phyloP scores from a whole-genome alignment of 129 eudicot genomes.

The Pulicaria dysenterica region DNA sequence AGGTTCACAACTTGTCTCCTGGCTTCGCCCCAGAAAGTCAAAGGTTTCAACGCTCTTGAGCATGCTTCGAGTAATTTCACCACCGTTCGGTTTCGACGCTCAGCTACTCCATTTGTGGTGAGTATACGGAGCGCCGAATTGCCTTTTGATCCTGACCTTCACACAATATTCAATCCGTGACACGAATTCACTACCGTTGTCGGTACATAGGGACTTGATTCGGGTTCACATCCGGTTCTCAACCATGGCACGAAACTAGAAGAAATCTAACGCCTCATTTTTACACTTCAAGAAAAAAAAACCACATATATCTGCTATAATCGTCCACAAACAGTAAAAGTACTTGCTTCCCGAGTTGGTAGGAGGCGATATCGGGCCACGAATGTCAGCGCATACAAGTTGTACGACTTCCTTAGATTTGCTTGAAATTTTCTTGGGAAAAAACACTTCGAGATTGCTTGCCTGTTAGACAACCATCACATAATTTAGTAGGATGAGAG shows the following conservation, averaged over 20 bases:
- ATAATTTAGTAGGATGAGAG: neutral
- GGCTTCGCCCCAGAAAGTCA: too few species aligned
- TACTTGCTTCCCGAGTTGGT: neutral
- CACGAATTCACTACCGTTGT: too few species aligned
- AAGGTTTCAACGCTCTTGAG: neutral
- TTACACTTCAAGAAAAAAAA: neutral
- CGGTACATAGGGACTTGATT: neutral
- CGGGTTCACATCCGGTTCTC: neutral
- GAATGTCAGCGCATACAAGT: neutral
- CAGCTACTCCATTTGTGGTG: neutral
- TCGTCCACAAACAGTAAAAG: conserved; percentile 6
- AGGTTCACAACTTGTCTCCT: too few species aligned
- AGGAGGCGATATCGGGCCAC: neutral
- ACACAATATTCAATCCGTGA: neutral
- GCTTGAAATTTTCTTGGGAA: conserved; percentile 9
- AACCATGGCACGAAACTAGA: neutral
- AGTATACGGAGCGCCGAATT: neutral
- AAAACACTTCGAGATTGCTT: conserved; percentile 20
- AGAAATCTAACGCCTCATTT: neutral
- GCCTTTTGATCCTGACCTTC: neutral
- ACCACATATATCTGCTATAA: neutral
- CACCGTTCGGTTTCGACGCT: neutral
- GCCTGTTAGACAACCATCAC: conserved; percentile 2
- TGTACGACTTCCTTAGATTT: neutral
- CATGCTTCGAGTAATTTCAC: neutral